These are phyloP conservation scores for Brassica juncea DNA, from an alignment of 345 rosid species.

Conservation along the genomic window DNA sequence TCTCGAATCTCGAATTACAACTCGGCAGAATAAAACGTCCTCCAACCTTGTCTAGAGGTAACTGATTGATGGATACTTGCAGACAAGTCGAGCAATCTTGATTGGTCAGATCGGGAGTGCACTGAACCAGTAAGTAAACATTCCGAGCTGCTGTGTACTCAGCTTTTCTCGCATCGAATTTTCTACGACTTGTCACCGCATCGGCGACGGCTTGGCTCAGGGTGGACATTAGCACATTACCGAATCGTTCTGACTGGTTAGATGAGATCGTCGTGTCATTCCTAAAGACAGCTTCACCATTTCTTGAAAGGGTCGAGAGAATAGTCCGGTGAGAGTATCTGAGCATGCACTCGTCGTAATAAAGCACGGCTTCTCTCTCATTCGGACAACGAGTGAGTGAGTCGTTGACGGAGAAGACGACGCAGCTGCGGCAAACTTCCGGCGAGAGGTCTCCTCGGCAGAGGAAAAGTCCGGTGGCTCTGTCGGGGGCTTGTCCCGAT, in stretches of 20 bases:
- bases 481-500: not conserved
- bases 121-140: constrained; percentile 47
- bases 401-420: constrained; percentile 4
- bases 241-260: not conserved
- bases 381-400: constrained; percentile 21
- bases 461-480: constrained; percentile 19
- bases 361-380: constrained; percentile 27
- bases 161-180: constrained; percentile 24
- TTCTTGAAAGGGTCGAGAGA: not conserved
- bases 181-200: constrained; percentile 10
- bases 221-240: not conserved
- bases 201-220: not conserved
- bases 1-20: constrained; percentile 45
- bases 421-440: constrained; percentile 24
- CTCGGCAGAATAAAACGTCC: constrained; percentile 36
- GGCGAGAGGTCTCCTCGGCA: constrained; percentile 18
- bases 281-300: not conserved
- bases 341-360: constrained; percentile 42
- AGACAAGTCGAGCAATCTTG: constrained; percentile 37
- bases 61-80: not conserved
- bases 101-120: constrained; percentile 47
- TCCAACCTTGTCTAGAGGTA: constrained; percentile 31
- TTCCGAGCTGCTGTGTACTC: not conserved
- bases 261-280: not conserved
- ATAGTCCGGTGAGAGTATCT: constrained; percentile 37